Conservation (phyloP, 1,139 yeast species). For the Candida anutae region DNA sequence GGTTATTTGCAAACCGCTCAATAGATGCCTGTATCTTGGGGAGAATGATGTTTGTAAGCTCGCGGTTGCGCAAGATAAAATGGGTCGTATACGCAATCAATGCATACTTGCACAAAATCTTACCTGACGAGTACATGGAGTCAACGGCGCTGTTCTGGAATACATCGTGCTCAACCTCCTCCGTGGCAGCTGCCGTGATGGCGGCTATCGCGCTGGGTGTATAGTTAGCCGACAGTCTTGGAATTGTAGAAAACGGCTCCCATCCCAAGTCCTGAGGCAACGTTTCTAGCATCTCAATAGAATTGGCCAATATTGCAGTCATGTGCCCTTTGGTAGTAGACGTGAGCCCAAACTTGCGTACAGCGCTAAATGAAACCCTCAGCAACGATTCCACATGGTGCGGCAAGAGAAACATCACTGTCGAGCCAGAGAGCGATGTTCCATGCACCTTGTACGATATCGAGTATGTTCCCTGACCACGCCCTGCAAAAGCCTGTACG, state of each 20-base stretch:
- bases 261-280: constrained; percentile 44
- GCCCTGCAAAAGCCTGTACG: constrained; percentile 20
- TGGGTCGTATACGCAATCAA: constrained; percentile 57
- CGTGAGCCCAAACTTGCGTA: constrained; percentile 40
- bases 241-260: constrained; percentile 47
- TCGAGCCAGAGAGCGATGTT: constrained; percentile 28
- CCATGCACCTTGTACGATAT: constrained; percentile 51
- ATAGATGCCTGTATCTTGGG: constrained; percentile 47
- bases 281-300: constrained; percentile 42
- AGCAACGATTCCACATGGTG: constrained; percentile 57
- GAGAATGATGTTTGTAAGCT: constrained; percentile 41
- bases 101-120: constrained; percentile 69
- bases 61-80: constrained; percentile 46
- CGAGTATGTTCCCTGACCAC: constrained; percentile 38
- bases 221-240: constrained; percentile 28
- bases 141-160: constrained; percentile 47
- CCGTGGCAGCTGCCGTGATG: constrained; percentile 48
- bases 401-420: constrained; percentile 62
- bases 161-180: constrained; percentile 53
- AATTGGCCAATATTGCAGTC: constrained; percentile 50
- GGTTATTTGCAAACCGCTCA: constrained; percentile 39
- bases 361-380: constrained; percentile 17
- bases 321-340: constrained; percentile 64
- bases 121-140: constrained; percentile 68
- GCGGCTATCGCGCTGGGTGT: constrained; percentile 43